phyloP scores from a whole-genome alignment of 441 rosid species.

The Jatropha podagrica region DNA sequence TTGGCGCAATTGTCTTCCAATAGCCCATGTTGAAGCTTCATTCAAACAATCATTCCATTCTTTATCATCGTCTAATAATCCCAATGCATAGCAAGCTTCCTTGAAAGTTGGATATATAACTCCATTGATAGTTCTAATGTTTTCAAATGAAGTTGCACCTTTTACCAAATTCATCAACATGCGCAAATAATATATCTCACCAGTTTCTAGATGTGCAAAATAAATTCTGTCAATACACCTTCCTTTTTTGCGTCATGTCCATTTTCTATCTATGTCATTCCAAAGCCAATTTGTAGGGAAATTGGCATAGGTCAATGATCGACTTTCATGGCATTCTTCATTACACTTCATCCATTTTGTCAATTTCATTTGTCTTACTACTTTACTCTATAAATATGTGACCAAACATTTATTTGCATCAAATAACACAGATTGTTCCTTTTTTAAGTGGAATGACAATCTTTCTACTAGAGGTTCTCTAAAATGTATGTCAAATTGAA shows the following conservation, averaged over 20 bases:
- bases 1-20: not conserved
- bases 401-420: no score
- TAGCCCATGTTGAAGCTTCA: not conserved
- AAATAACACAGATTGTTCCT: no score
- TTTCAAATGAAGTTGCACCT: not conserved
- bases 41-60: not conserved
- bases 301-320: no score
- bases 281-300: no score
- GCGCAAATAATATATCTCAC: not conserved
- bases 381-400: no score
- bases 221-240: no score
- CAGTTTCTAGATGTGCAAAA: not conserved
- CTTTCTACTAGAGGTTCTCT: not conserved
- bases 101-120: not conserved
- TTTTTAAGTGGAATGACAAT: not conserved
- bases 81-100: not conserved
- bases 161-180: not conserved
- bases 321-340: not conserved
- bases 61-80: not conserved
- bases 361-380: no score
- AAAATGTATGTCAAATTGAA: not conserved
- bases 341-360: not conserved
- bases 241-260: not conserved
- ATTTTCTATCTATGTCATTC: no score
- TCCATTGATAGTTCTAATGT: not conserved